These are phyloP conservation scores for Nematocida homosporus DNA, from an alignment of 371 early-diverging fungal species.

Conservation along the genomic window DNA sequence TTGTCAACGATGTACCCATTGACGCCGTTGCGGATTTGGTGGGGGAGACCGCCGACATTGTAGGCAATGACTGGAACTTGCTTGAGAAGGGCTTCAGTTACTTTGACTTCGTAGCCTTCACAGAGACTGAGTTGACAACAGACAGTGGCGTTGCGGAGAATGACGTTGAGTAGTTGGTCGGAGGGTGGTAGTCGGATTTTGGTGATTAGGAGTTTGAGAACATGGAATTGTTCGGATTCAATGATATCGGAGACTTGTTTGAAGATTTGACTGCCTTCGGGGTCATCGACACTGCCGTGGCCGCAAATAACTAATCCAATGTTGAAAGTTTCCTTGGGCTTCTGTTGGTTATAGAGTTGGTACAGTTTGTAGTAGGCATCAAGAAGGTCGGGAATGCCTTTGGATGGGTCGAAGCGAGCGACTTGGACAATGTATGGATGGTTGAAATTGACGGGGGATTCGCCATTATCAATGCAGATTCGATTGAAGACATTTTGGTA, in stretches of 20 bases:
- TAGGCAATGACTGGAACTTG: constrained; percentile 72
- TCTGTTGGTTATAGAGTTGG: constrained; percentile 67
- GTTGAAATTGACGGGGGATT: constrained; percentile 70
- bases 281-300: constrained; percentile 79
- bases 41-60: constrained; percentile 75
- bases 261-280: constrained; percentile 69
- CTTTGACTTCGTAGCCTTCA: constrained; percentile 82
- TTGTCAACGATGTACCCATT: constrained; percentile 72
- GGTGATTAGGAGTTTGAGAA: constrained; percentile 46
- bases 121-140: constrained; percentile 76
- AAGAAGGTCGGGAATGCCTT: constrained; percentile 76
- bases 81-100: constrained; percentile 77
- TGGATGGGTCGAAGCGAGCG: constrained; percentile 82
- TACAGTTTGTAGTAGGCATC: constrained; percentile 73
- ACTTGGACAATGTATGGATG: constrained; percentile 77
- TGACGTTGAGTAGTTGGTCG: constrained; percentile 75
- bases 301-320: constrained; percentile 77
- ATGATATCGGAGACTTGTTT: constrained; percentile 70
- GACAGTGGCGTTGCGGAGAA: constrained; percentile 72
- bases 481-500: constrained; percentile 75
- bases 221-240: constrained; percentile 61
- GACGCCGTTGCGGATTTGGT: constrained; percentile 71
- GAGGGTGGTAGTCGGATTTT: constrained; percentile 72
- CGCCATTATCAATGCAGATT: constrained; percentile 72
- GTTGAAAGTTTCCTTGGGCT: constrained; percentile 63